These are phyloP conservation scores for Botrytis deweyae DNA, from an alignment of 2,329 filamentous ascomycete species.

Conservation along the genomic window DNA sequence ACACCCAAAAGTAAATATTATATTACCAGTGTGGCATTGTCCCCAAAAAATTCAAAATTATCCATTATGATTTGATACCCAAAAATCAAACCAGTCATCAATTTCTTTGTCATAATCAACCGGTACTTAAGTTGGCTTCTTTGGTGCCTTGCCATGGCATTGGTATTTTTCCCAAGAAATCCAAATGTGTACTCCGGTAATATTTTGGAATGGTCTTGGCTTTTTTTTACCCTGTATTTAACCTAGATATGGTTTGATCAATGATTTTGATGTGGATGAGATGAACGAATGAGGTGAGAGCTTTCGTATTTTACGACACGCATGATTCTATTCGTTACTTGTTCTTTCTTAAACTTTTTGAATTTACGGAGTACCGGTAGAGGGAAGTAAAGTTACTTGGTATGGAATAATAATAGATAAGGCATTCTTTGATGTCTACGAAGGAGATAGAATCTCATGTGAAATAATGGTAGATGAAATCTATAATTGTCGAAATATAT, in stretches of 20 bases:
- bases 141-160: not conserved
- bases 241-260: not conserved
- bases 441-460: not conserved
- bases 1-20: not conserved
- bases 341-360: not conserved
- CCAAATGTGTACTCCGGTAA: not conserved
- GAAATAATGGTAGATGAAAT: not conserved
- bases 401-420: not conserved
- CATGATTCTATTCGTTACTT: not conserved
- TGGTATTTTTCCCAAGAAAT: constrained; percentile 7
- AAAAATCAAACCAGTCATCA: not conserved
- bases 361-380: not conserved
- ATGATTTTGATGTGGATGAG: not conserved
- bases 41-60: not conserved
- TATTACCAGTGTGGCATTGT: not conserved
- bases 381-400: not conserved
- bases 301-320: not conserved
- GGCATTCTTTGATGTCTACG: not conserved
- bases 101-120: constrained; percentile 2
- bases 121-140: not conserved
- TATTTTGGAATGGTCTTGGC: not conserved
- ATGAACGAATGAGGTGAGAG: not conserved
- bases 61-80: constrained; percentile 10
- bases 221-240: not conserved
- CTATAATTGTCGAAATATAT: not conserved